These are phyloP conservation scores for Hypoxylon sp. DNA, from an alignment of 2,329 filamentous ascomycete species.

Conservation along the genomic window DNA sequence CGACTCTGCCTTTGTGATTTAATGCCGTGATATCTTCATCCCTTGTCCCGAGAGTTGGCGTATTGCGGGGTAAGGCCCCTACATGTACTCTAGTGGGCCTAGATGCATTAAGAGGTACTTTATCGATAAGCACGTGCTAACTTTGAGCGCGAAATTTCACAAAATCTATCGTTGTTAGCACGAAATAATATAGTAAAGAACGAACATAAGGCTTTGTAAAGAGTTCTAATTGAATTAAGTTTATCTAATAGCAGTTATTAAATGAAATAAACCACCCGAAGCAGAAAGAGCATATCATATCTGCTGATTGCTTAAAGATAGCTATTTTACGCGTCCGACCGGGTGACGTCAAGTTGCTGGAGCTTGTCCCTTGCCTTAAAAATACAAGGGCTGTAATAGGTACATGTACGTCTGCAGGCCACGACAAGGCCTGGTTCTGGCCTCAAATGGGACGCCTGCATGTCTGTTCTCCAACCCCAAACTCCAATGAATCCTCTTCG, in stretches of 20 bases:
- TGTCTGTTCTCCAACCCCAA: slow-evolving; percentile 23
- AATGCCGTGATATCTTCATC: slow-evolving; percentile 40
- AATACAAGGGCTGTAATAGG: slow-evolving; percentile 35
- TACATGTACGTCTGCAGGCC: slow-evolving; percentile 20
- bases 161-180: background rate
- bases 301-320: background rate
- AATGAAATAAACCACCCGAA: no score
- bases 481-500: slow-evolving; percentile 17
- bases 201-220: background rate
- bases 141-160: background rate
- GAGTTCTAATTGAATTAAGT: no score
- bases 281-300: no score
- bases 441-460: slow-evolving; percentile 30
- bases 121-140: slow-evolving; percentile 43
- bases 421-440: slow-evolving; percentile 7
- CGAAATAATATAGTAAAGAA: background rate
- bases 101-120: slow-evolving; percentile 12
- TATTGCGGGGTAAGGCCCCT: slow-evolving; percentile 45
- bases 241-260: background rate
- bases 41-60: slow-evolving; percentile 35
- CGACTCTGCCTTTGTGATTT: slow-evolving; percentile 16
- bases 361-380: slow-evolving; percentile 23
- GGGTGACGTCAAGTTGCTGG: slow-evolving; percentile 34
- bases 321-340: background rate
- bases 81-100: slow-evolving; percentile 21